Evolutionary conservation across 257 asterid species (phyloP).

Genomic region (Solanum chmielewskii): DNA sequence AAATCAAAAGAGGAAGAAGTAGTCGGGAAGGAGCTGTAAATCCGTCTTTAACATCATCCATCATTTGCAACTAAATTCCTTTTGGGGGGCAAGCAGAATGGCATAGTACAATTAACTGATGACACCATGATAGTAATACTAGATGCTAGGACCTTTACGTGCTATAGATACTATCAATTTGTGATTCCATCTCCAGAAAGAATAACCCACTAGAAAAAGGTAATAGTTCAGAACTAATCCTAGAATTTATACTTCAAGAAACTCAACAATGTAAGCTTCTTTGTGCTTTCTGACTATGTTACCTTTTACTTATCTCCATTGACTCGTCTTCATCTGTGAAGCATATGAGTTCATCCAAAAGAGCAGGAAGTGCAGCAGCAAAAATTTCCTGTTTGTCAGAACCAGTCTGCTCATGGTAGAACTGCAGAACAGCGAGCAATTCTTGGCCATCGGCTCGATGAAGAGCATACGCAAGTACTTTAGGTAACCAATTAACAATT

Average conservation of each 20-base stretch:
- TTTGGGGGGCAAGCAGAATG: neutral
- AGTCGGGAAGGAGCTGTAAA: neutral
- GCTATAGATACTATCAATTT: neutral
- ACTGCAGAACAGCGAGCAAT: slow-evolving; percentile 51
- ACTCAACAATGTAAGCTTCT: neutral
- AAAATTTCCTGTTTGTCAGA: slow-evolving; percentile 64
- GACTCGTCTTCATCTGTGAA: slow-evolving; percentile 61
- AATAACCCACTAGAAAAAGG: neutral
- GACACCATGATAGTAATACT: neutral
- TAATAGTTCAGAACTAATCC: neutral
- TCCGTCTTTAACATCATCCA: neutral
- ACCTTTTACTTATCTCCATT: slow-evolving; percentile 66
- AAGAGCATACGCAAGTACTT: slow-evolving; percentile 88
- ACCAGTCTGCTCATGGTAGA: slow-evolving; percentile 63
- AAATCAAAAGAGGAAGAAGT: neutral
- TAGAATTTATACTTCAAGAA: neutral
- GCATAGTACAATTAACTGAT: neutral
- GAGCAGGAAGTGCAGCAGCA: slow-evolving; percentile 73
- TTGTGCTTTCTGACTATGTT: neutral
- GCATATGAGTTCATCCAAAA: slow-evolving; percentile 85
- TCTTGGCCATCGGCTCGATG: slow-evolving; percentile 65
- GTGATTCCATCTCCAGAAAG: neutral
- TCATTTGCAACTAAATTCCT: neutral
- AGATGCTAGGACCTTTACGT: neutral
- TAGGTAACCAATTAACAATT: slow-evolving; percentile 65